phyloP scores from a whole-genome alignment of 2,329 filamentous ascomycete genomes.

The Colletotrichum brevisporum region DNA sequence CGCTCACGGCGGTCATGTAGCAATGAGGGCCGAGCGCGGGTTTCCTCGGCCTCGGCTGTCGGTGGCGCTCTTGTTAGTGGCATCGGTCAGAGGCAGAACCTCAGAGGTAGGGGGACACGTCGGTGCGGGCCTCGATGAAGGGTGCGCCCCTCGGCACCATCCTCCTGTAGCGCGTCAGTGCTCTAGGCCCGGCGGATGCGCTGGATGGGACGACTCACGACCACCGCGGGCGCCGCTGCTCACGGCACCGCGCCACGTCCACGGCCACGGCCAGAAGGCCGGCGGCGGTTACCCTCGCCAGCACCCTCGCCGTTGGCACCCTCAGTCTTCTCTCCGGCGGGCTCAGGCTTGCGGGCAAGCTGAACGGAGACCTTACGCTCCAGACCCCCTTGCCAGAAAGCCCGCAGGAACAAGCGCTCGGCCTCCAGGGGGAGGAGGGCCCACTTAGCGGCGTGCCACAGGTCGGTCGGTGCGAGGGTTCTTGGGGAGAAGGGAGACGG shows the following conservation, averaged over 20 bases:
- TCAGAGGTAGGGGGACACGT: conserved; percentile 65
- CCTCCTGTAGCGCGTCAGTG: no score
- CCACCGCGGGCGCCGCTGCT: conserved; percentile 72
- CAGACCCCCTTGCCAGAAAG: conserved; percentile 96
- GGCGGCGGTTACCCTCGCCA: conserved; percentile 76
- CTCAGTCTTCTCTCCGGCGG: conserved; percentile 82
- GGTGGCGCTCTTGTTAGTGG: conserved; percentile 71
- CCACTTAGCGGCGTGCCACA: no score
- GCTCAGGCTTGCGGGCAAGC: conserved; percentile 96
- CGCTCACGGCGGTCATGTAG: conserved; percentile 87
- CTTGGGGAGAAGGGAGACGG: conserved; percentile 97
- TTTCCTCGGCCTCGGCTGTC: no score
- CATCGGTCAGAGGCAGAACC: conserved; percentile 72
- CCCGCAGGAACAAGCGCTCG: no score
- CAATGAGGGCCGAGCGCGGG: no score
- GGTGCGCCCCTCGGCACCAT: conserved; percentile 61
- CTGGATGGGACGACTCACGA: conserved; percentile 47
- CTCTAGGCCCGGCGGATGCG: no score
- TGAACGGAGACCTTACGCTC: conserved; percentile 99
- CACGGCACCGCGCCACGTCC: conserved; percentile 78
- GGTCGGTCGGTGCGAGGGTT: conserved; percentile 99
- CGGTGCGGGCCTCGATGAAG: no score
- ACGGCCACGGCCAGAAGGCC: conserved; percentile 74
- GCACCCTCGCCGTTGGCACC: conserved; percentile 82
- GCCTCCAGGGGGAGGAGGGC: no score